Percentiles rank a stretch among this genome's conserved stretches.
Evolutionary conservation across 176 grass and related monocot genomes (phyloP).

Genomic region (Panicum miliaceum): DNA sequence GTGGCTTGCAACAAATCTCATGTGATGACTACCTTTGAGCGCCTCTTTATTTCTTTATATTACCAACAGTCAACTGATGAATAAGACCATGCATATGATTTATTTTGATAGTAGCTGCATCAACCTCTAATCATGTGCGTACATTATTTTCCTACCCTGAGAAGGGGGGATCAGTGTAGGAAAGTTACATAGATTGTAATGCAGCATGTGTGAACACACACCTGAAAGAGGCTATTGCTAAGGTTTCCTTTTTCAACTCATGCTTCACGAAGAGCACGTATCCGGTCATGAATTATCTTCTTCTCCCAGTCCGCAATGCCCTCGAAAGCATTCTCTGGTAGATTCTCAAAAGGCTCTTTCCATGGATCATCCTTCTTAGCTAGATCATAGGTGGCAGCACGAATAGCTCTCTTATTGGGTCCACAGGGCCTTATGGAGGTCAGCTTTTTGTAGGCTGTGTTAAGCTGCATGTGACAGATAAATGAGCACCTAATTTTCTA

Average conservation of each 20-base stretch:
- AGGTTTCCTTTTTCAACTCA: constrained; percentile 33
- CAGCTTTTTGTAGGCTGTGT: constrained; percentile 64
- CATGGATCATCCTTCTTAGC: constrained; percentile 68
- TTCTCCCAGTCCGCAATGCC: constrained; percentile 69
- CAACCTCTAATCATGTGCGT: background rate
- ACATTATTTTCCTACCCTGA: background rate
- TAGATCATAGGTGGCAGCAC: constrained; percentile 73
- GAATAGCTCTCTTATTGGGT: constrained; percentile 78
- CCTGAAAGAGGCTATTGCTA: background rate
- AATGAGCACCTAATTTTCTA: background rate
- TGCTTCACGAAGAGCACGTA: constrained; percentile 54
- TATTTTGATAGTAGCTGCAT: background rate
- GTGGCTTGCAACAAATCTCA: constrained; percentile 21
- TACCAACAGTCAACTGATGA: background rate
- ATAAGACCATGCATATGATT: background rate
- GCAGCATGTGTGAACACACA: background rate
- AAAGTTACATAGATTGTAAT: background rate
- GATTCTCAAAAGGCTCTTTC: constrained; percentile 83
- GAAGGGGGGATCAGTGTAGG: background rate
- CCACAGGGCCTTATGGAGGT: constrained; percentile 77
- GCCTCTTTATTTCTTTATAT: constrained; percentile 32
- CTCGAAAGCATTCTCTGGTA: constrained; percentile 75
- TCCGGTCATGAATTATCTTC: constrained; percentile 63
- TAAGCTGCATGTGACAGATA: constrained; percentile 56
- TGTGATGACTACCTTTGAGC: background rate